Base-by-base conservation (phyloP, 2,329 filamentous ascomycete genomes). In the Fusarium devonianum region DNA sequence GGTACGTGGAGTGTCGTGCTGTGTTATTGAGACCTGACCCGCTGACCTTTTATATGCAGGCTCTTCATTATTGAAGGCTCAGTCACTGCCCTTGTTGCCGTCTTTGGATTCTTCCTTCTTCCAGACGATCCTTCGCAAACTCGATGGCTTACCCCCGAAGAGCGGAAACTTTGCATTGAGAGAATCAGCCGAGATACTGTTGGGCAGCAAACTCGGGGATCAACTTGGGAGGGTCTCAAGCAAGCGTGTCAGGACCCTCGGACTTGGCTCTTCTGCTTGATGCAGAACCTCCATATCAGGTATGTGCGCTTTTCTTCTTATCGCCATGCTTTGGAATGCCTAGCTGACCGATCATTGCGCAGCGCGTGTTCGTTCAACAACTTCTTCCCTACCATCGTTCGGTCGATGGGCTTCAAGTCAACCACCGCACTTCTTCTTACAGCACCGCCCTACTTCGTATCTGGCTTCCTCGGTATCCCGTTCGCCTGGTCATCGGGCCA, bases 41-140 rank as follows among this genome's bases (percentile, higher is more conserved):
- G n/a, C n/a, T n/a, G n/a, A n/a, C n/a, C n/a, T n/a, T n/a, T n/a
- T n/a, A n/a, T n/a, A n/a, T n/a, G n/a, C n/a, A n/a, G n/a, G n/a
- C 74, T 88, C 0, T 89, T 88, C 66, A 86, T 89, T 37, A 81
- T 88, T 6, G 85, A 89, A 66, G 86, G 86, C 11, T 73, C 75
- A 2, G 75, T 69, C 9, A 67, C 67, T 2, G 63, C 69, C 7
- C 50, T 65, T 10, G 56, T 68, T 7, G 65, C 65, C 7, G 23
- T 69, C 7, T 6, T 39, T 0, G 63, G 66, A 4, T 70, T 60
- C 44, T 70, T 68, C 18, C 14, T 68, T 18, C 60, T 70, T 1
- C 68, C 68, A 1, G 67, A 69, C 9, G 77, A 34, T 71, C 78
- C 67, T 4, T 75, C 75, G 21, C 78, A 78, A 2, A 68, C 76